Conservation (phyloP, 192 early-diverging fungal genomes). For the Mortierella hygrophila region DNA sequence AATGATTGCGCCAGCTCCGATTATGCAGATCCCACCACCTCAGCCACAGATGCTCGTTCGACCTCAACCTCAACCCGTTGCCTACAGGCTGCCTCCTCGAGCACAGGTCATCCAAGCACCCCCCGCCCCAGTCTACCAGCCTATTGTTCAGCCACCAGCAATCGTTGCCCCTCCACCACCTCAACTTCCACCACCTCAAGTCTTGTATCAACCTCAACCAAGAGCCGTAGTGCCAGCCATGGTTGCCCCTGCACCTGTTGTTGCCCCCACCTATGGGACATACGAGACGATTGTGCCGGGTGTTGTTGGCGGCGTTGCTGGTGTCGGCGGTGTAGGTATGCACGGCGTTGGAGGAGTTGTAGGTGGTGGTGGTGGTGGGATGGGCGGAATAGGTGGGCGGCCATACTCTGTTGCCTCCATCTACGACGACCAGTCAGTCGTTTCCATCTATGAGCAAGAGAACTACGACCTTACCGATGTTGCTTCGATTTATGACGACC, state of each 20-base stretch:
- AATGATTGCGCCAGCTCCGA: background rate
- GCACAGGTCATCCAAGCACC: conserved; percentile 30
- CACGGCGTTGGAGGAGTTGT: background rate
- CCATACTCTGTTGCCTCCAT: conserved; percentile 31
- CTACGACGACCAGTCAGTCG: conserved; percentile 23
- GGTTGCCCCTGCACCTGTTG: conserved; percentile 9
- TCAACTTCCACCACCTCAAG: background rate
- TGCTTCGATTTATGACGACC: conserved; percentile 31
- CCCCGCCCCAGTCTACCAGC: conserved; percentile 11
- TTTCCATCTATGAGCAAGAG: conserved; percentile 16
- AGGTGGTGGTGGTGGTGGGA: conserved; percentile 1
- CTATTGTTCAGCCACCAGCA: background rate
- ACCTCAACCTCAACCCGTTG: conserved; percentile 12
- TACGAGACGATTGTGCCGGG: conserved; percentile 45
- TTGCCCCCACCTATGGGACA: conserved; percentile 26
- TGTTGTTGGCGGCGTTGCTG: background rate
- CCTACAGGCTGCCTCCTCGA: conserved; percentile 22
- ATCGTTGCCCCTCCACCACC: conserved; percentile 6
- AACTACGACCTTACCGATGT: conserved; percentile 9
- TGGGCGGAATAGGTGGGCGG: background rate
- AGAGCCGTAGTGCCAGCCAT: conserved; percentile 7
- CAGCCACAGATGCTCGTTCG: conserved; percentile 13
- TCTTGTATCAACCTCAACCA: conserved; percentile 18
- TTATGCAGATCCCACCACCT: background rate
- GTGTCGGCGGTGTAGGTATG: background rate